Conservation (phyloP, 2,329 filamentous ascomycete species). For the Pseudopyricularia javanii region DNA sequence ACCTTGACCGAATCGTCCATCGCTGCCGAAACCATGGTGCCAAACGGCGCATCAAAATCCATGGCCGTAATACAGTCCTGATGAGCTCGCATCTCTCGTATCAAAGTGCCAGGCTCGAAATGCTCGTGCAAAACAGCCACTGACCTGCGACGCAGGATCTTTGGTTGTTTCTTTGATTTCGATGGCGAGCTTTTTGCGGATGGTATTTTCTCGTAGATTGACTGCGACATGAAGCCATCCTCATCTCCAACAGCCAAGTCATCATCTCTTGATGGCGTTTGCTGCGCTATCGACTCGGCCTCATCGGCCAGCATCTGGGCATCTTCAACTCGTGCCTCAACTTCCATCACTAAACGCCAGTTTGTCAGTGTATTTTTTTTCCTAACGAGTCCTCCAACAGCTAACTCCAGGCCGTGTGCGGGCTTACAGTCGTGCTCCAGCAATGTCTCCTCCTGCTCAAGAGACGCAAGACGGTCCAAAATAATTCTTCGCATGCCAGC, state of each 20-base stretch:
- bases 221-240: conserved; percentile 83
- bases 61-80: conserved; percentile 77
- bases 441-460: conserved; percentile 84
- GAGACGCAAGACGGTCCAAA: conserved; percentile 67
- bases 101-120: conserved; percentile 77
- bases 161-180: conserved; percentile 35
- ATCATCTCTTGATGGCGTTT: conserved; percentile 38
- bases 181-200: conserved; percentile 33
- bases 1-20: conserved; percentile 90
- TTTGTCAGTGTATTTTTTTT: not conserved
- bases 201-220: conserved; percentile 88
- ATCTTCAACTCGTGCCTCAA: conserved; percentile 49
- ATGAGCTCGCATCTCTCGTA: conserved; percentile 82
- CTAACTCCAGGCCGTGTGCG: conserved; percentile 11
- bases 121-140: conserved; percentile 96
- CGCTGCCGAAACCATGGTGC: conserved; percentile 83
- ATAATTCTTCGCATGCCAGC: conserved; percentile 89
- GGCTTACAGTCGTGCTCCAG: conserved; percentile 74
- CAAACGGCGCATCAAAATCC: conserved; percentile 96
- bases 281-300: conserved; percentile 40
- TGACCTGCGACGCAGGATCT: conserved; percentile 59
- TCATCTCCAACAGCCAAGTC: conserved; percentile 39
- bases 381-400: not conserved
- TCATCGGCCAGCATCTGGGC: conserved; percentile 47
- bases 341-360: conserved; percentile 43